phyloP scores from a whole-genome alignment of 768 basidiomycete species.

The Phaeolepiota aurea region DNA sequence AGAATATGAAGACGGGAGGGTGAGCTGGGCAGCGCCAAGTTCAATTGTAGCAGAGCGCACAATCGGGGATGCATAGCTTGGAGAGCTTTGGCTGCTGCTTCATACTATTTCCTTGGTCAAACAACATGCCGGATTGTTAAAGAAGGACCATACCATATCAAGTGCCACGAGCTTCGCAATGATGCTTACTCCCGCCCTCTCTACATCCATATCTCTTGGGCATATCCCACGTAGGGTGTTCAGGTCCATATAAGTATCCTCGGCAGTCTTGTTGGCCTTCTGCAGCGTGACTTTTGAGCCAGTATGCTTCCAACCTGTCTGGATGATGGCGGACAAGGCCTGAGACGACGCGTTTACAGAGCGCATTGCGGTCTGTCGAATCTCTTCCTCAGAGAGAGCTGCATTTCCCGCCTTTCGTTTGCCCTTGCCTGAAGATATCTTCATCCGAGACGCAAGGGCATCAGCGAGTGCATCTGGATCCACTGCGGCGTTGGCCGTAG shows the following conservation, averaged over 20 bases:
- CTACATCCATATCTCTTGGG: slow-evolving; percentile 52
- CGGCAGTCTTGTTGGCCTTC: too few species aligned
- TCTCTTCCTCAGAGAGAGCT: slow-evolving; percentile 27
- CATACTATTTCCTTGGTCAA: too few species aligned
- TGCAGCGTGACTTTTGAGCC: slow-evolving; percentile 17
- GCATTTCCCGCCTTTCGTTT: slow-evolving; percentile 17
- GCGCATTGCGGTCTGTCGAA: slow-evolving; percentile 45
- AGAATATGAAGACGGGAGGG: slow-evolving; percentile 20
- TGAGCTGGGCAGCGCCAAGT: slow-evolving; percentile 2
- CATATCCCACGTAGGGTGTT: slow-evolving; percentile 33
- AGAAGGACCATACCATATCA: slow-evolving; percentile 56
- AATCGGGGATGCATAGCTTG: slow-evolving; percentile 38
- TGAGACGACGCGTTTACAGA: slow-evolving; percentile 57
- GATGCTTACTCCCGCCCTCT: slow-evolving; percentile 63
- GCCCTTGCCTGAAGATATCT: slow-evolving; percentile 19
- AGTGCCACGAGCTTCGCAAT: slow-evolving; percentile 58
- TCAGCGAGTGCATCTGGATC: slow-evolving; percentile 20
- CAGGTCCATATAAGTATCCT: slow-evolving; percentile 37
- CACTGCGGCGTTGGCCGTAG: slow-evolving; percentile 13
- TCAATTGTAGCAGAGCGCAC: slow-evolving; percentile 19
- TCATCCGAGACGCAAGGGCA: slow-evolving; percentile 17
- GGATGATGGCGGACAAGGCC: slow-evolving; percentile 37
- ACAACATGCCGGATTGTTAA: too few species aligned
- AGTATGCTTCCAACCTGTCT: slow-evolving; percentile 53
- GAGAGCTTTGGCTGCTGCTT: too few species aligned